phyloP scores from a whole-genome alignment of 345 rosid species.

The Citrus cavaleriei region DNA sequence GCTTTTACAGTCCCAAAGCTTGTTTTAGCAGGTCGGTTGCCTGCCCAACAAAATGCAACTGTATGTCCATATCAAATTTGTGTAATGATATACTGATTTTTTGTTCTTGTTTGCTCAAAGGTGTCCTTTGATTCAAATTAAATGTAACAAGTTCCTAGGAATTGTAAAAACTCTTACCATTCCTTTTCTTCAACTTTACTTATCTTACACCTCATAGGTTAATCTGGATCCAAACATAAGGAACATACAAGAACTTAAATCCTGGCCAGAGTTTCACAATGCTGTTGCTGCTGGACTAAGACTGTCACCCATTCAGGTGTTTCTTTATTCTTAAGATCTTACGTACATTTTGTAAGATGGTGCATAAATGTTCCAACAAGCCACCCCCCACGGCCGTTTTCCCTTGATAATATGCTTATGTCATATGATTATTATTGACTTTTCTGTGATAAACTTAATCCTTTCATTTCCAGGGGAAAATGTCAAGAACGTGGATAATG shows the following conservation, averaged over 20 bases:
- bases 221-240: constrained; percentile 87
- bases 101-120: constrained; percentile 8
- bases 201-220: constrained; percentile 46
- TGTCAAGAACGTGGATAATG: constrained; percentile 92
- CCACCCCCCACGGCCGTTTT: neutral
- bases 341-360: neutral
- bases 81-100: constrained; percentile 1
- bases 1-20: constrained; percentile 96
- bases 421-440: neutral
- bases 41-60: constrained; percentile 97
- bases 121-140: constrained; percentile 5
- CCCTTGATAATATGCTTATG: neutral
- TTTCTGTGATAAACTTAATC: neutral
- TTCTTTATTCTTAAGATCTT: constrained; percentile 19
- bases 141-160: neutral
- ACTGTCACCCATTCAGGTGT: constrained; percentile 92
- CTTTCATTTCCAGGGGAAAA: constrained; percentile 67
- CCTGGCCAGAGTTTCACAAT: constrained; percentile 99
- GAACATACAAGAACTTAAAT: constrained; percentile 87
- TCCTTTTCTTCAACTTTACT: constrained; percentile 18
- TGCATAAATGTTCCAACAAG: neutral
- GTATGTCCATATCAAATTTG: constrained; percentile 48
- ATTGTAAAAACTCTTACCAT: neutral
- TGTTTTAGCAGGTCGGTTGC: constrained; percentile 96
- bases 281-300: constrained; percentile 97